These are phyloP conservation scores for Leishmania tropica DNA, from an alignment of 208 protist genomes.

Conservation along the genomic window DNA sequence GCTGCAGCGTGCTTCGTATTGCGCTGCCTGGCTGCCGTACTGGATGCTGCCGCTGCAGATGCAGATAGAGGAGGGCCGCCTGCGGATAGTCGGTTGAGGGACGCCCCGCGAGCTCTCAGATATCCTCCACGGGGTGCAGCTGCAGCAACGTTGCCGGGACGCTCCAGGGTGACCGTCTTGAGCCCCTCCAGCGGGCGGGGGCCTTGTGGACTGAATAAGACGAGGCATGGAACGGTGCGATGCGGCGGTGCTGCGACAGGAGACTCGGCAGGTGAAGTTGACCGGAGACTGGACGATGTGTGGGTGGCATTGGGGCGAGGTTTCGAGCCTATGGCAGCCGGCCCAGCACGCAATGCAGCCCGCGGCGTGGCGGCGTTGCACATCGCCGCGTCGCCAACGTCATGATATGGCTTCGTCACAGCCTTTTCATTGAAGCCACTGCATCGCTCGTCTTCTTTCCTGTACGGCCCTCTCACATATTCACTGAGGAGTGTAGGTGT, in stretches of 20 bases:
- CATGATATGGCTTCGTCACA: background rate
- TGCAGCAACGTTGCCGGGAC: background rate
- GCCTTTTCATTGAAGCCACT: background rate
- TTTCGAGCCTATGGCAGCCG: background rate
- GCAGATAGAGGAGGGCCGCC: background rate
- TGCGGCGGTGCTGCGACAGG: background rate
- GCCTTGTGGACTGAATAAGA: slow-evolving; percentile 83
- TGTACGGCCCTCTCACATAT: background rate
- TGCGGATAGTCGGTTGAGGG: background rate
- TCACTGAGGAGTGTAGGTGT: background rate
- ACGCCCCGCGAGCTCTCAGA: background rate
- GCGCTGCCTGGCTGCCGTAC: background rate
- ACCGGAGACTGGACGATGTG: background rate
- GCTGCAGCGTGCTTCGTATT: background rate
- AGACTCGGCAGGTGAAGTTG: background rate
- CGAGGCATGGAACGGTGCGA: slow-evolving; percentile 27
- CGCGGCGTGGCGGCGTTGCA: background rate
- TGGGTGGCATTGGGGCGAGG: background rate
- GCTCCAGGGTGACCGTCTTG: slow-evolving; percentile 29
- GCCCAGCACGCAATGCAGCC: background rate
- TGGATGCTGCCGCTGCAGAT: background rate
- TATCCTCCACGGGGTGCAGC: background rate
- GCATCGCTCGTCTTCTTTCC: background rate
- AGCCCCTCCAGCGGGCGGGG: slow-evolving; percentile 64
- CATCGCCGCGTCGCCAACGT: background rate